Conservation (phyloP, 1,284 basidiomycete genomes). For the Phellopilus nigrolimitatus region DNA sequence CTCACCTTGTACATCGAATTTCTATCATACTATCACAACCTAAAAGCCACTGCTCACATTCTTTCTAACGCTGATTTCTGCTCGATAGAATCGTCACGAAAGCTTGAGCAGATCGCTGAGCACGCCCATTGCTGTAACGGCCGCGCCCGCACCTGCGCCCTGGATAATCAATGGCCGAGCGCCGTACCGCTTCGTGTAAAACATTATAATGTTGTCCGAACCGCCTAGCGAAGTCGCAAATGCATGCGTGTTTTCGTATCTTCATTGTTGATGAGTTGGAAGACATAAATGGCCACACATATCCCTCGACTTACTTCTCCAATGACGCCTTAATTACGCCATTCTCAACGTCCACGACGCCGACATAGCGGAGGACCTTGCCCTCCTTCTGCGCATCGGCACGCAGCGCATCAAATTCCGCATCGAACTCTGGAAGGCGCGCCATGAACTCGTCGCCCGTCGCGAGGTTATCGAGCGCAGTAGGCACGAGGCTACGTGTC, state of each 20-base stretch:
- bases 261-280: constrained; percentile 30
- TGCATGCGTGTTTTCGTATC: constrained; percentile 85
- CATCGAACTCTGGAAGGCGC: constrained; percentile 82
- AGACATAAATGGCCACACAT: background rate
- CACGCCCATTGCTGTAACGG: constrained; percentile 98
- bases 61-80: too few species aligned
- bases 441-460: constrained; percentile 81
- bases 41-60: too few species aligned
- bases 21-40: too few species aligned
- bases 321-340: constrained; percentile 82
- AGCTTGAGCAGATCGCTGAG: constrained; percentile 76
- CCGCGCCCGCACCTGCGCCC: constrained; percentile 93
- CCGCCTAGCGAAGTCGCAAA: constrained; percentile 95
- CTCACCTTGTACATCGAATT: too few species aligned
- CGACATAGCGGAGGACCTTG: constrained; percentile 89
- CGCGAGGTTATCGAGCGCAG: constrained; percentile 59
- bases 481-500: constrained; percentile 84
- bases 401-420: constrained; percentile 72
- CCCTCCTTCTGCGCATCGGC: constrained; percentile 73
- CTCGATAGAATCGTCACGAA: too few species aligned
- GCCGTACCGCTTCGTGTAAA: constrained; percentile 88
- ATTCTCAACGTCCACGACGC: constrained; percentile 81
- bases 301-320: constrained; percentile 56
- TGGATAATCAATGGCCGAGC: constrained; percentile 87
- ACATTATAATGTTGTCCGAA: constrained; percentile 97